Percentiles rank a stretch among this genome's conserved stretches.
Evolutionary conservation across 2,329 filamentous ascomycete species (phyloP).

Genomic region (Cryphonectria japonica): DNA sequence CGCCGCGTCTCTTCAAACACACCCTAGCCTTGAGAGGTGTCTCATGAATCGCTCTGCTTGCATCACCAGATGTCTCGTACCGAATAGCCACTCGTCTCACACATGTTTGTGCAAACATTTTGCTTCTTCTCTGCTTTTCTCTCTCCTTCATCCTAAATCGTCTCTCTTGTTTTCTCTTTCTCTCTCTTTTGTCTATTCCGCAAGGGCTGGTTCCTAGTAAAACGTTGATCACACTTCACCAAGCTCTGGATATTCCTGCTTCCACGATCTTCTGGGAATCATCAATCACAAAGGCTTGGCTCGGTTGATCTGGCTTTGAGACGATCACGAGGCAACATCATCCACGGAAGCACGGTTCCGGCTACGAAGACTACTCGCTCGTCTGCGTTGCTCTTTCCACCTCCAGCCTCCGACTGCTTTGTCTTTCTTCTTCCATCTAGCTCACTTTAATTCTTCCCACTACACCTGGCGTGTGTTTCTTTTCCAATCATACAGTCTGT

Average conservation of each 20-base stretch:
- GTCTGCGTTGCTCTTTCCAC: background rate
- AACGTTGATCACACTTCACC: background rate
- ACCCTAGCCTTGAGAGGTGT: conserved; percentile 19
- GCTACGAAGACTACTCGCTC: background rate
- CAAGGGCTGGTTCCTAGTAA: conserved; percentile 6
- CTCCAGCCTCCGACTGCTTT: background rate
- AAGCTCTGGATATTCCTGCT: background rate
- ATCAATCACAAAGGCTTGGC: conserved; percentile 21
- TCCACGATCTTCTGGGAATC: conserved; percentile 13
- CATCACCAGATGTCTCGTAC: conserved; percentile 28
- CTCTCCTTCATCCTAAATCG: background rate
- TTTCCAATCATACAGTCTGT: conserved; percentile 23
- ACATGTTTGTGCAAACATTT: background rate
- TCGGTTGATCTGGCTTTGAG: conserved; percentile 1
- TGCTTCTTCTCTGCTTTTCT: background rate
- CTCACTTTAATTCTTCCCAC: background rate
- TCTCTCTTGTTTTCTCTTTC: background rate
- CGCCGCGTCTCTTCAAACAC: conserved; percentile 17
- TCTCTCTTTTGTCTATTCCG: background rate
- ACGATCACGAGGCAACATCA: conserved; percentile 13
- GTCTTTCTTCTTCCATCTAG: conserved; percentile 19
- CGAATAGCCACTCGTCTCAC: background rate
- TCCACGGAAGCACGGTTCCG: background rate
- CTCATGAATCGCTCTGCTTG: conserved; percentile 22
- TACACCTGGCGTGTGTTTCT: conserved; percentile 27